phyloP scores from a whole-genome alignment of 1,284 basidiomycete species.

The Pseudozyma thailandica region DNA sequence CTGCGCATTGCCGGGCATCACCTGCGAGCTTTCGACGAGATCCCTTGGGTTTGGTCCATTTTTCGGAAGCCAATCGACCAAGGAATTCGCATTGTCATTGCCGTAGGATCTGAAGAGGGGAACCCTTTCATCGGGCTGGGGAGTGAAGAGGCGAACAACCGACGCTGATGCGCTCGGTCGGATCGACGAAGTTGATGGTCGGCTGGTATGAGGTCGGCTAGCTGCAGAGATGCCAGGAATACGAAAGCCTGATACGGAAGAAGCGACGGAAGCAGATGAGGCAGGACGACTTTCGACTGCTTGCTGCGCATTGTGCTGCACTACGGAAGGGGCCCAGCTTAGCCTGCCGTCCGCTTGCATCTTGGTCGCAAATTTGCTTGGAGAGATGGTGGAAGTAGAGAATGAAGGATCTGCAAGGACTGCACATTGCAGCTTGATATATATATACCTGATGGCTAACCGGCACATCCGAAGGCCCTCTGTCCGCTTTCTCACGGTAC shows the following conservation, averaged over 20 bases:
- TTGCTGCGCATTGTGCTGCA: not conserved
- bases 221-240: conserved; percentile 29
- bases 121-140: conserved; percentile 1
- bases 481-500: conserved; percentile 2
- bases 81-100: not conserved
- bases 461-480: conserved; percentile 19
- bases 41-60: conserved; percentile 15
- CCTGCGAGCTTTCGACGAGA: conserved; percentile 21
- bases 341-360: conserved; percentile 6
- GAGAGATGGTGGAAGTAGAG: not conserved
- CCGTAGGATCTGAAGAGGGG: not conserved
- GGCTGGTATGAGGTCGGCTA: not conserved
- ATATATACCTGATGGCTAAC: conserved; percentile 13
- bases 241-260: conserved; percentile 34
- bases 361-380: not conserved
- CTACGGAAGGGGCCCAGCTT: not conserved
- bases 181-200: not conserved
- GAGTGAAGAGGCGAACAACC: conserved; percentile 25
- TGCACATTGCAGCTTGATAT: not conserved
- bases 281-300: conserved; percentile 2
- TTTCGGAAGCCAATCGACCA: conserved; percentile 14
- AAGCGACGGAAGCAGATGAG: conserved; percentile 18
- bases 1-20: too few species aligned
- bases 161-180: not conserved
- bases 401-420: not conserved